phyloP scores from a whole-genome alignment of 192 early-diverging fungal species.

The Coemansia reversa region DNA sequence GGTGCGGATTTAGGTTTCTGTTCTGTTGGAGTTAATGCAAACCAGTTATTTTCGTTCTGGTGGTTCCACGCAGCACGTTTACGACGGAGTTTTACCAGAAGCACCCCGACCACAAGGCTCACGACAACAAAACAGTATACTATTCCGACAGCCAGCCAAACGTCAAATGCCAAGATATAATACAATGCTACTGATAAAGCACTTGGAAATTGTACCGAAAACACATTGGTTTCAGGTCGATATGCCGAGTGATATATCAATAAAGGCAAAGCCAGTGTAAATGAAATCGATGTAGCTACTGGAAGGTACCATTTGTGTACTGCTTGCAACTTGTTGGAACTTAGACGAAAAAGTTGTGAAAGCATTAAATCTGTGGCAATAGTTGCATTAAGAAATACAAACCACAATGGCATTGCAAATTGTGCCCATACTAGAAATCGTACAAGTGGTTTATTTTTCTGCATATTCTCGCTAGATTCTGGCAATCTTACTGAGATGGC shows the following conservation, averaged over 20 bases:
- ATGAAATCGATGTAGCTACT: constrained; percentile 28
- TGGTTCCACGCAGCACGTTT: constrained; percentile 32
- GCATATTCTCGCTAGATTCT: constrained; percentile 28
- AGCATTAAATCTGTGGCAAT: constrained; percentile 52
- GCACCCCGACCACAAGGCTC: constrained; percentile 33
- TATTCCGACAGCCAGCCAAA: constrained; percentile 52
- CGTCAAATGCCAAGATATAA: constrained; percentile 51
- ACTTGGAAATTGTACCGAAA: constrained; percentile 53
- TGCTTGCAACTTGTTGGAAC: constrained; percentile 22
- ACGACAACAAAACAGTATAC: constrained; percentile 48
- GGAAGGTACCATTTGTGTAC: constrained; percentile 51
- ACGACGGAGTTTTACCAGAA: constrained; percentile 37
- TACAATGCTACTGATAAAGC: constrained; percentile 46
- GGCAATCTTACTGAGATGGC: constrained; percentile 47
- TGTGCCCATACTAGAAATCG: constrained; percentile 52
- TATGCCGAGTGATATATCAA: constrained; percentile 51
- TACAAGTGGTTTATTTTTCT: constrained; percentile 35
- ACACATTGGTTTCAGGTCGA: constrained; percentile 36
- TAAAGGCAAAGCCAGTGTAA: constrained; percentile 40
- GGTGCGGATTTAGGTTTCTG: not conserved
- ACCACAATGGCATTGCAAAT: constrained; percentile 55
- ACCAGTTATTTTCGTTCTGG: constrained; percentile 15
- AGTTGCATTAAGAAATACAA: constrained; percentile 46
- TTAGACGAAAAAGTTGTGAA: constrained; percentile 35
- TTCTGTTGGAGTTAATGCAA: not conserved